phyloP scores from a whole-genome alignment of 208 protist species.

The Jaenimonas drosophilae region DNA sequence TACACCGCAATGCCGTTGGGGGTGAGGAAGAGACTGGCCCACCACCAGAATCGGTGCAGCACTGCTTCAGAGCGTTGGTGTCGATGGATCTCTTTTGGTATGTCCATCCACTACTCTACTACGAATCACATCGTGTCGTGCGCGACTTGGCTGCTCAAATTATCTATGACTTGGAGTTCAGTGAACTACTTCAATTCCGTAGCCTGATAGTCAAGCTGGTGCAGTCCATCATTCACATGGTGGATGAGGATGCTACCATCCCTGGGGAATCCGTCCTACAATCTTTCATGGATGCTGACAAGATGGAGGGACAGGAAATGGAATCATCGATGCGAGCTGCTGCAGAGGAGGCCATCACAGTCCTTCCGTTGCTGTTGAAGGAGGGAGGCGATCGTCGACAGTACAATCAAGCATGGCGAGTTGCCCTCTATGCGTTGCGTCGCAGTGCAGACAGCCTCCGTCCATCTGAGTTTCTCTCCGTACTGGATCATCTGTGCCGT shows the following conservation, averaged over 20 bases:
- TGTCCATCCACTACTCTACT: constrained; percentile 59
- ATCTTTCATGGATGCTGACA: neutral
- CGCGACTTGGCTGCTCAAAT: constrained; percentile 15
- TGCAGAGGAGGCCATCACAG: constrained; percentile 8
- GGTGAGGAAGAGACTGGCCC: neutral
- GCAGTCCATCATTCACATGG: neutral
- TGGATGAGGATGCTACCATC: neutral
- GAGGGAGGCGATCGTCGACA: constrained; percentile 25
- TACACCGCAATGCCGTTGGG: constrained; percentile 1
- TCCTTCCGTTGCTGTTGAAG: constrained; percentile 55
- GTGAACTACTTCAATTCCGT: neutral
- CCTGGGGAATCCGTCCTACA: neutral
- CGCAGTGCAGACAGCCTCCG: constrained; percentile 7
- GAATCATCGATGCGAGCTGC: neutral
- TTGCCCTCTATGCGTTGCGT: constrained; percentile 48
- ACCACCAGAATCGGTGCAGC: neutral
- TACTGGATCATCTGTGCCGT: constrained; percentile 27
- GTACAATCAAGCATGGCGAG: constrained; percentile 54
- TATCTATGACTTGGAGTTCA: neutral
- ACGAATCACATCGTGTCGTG: constrained; percentile 46
- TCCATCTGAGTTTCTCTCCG: neutral
- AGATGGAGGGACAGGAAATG: neutral
- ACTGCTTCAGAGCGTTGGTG: constrained; percentile 28
- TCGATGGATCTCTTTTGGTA: constrained; percentile 77
- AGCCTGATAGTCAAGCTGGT: neutral